Evolutionary conservation across 1,284 basidiomycete species (phyloP), one percentile per base, ranked within the genome.

Genomic region (Ustilago crameri): DNA sequence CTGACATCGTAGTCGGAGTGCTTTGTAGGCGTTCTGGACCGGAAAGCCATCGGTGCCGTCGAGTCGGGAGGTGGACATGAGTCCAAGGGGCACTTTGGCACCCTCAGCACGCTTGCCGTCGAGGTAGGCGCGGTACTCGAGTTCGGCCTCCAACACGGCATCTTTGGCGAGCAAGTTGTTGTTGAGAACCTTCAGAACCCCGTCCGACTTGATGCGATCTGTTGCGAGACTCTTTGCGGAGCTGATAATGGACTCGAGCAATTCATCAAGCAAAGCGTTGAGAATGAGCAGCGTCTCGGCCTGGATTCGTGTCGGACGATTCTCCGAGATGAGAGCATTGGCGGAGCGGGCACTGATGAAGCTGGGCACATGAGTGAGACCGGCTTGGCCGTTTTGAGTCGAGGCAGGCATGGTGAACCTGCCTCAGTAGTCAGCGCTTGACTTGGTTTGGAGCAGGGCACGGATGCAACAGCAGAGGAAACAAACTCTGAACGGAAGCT

Each of bases 201-300:
- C 78, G 20, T 80, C 75, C 3, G 75, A 62, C 62, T 80, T 80
- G 66, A 80, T 80, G 38, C 78, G 72, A 35, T 80, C 74, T n/a
- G 78, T 78, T 17, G 76, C 70, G 7, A 80, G 46, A 43, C 67
- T 73, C 37, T 55, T 65, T 26, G 78, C 74, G n/a, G 78, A 79
- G 43, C 54, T 57, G 37, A 80, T 57, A 24, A 80, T 68, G 40
- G 63, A 30, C 40, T 78, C 67, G 2, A 80, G 73, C 15, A 80
- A 52, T 41, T 80, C 78, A 44, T 80, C 78, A 51, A 80, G 75
- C 18, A 79, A 54, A 20, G 53, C 57, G 42, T 80, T 80, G 15
- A 80, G 43, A 34, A 71, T 59, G 43, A 73, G 61, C 14, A 80
- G 68, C 10, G 78, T 75, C 40, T 74, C 74, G 30, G 72, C 63